phyloP scores from a whole-genome alignment of 2,329 filamentous ascomycete species.

The Calycina herbarum region DNA sequence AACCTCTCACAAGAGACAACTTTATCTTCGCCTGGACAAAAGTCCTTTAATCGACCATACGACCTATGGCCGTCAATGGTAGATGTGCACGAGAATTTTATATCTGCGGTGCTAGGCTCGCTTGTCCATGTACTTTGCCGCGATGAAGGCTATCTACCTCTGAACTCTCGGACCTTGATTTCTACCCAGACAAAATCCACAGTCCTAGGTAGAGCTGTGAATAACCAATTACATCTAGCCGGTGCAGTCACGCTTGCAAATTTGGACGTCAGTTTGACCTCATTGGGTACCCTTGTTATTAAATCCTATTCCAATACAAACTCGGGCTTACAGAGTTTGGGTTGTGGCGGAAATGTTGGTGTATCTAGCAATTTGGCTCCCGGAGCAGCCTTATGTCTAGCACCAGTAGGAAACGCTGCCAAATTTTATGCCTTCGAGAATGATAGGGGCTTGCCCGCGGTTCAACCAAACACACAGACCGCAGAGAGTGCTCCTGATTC shows the following conservation, averaged over 20 bases:
- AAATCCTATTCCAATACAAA: constrained; percentile 34
- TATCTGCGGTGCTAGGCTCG: constrained; percentile 38
- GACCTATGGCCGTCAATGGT: constrained; percentile 26
- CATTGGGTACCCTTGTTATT: constrained; percentile 35
- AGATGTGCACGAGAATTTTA: constrained; percentile 37
- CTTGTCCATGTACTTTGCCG: constrained; percentile 37
- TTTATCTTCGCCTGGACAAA: constrained; percentile 29
- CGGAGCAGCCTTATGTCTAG: constrained; percentile 35
- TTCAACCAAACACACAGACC: constrained; percentile 15
- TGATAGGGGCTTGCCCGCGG: constrained; percentile 23
- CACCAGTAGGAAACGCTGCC: constrained; percentile 37
- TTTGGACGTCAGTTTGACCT: constrained; percentile 37
- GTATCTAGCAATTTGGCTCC: constrained; percentile 16
- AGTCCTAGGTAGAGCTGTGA: constrained; percentile 3
- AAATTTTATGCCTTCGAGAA: constrained; percentile 31
- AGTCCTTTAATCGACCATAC: constrained; percentile 19
- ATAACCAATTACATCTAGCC: constrained; percentile 9
- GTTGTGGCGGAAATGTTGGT: constrained; percentile 10
- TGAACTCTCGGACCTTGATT: constrained; percentile 39
- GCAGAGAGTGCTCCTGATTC: constrained; percentile 19
- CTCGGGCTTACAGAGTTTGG: constrained; percentile 30
- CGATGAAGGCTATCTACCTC: constrained; percentile 35
- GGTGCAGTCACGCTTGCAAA: constrained; percentile 33
- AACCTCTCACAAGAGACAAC: constrained; percentile 27
- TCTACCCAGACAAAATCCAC: constrained; percentile 20